Conservation (phyloP, 2,329 filamentous ascomycete species). For the Aspergillus aculeatus region DNA sequence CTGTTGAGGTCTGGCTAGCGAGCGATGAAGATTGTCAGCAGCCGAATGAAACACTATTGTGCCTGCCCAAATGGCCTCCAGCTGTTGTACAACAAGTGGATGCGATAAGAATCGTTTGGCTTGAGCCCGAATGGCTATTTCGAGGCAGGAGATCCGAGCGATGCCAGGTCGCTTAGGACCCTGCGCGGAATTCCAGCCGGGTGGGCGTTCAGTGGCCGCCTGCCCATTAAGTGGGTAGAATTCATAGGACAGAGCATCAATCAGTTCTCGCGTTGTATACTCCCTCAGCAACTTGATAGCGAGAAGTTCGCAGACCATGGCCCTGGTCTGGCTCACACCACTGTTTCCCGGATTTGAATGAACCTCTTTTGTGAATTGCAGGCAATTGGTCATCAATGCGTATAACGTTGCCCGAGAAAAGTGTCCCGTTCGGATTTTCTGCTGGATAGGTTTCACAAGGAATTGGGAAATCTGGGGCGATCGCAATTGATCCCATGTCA, state of each 20-base stretch:
- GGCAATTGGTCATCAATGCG: constrained; percentile 86
- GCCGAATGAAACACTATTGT: constrained; percentile 92
- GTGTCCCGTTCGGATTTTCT: constrained; percentile 78
- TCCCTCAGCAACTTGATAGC: constrained; percentile 88
- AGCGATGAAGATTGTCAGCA: constrained; percentile 78
- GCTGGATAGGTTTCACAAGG: constrained; percentile 90
- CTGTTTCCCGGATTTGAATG: constrained; percentile 79
- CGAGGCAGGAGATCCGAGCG: constrained; percentile 82
- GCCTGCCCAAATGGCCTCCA: constrained; percentile 97
- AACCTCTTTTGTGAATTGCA: constrained; percentile 88
- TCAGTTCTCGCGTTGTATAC: constrained; percentile 82
- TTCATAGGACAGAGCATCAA: constrained; percentile 91
- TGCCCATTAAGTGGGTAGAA: constrained; percentile 89
- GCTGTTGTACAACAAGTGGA: constrained; percentile 84
- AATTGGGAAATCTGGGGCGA: constrained; percentile 97
- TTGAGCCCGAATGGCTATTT: constrained; percentile 88
- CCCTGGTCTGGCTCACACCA: constrained; percentile 78
- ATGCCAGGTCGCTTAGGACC: constrained; percentile 54
- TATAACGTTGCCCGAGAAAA: constrained; percentile 86
- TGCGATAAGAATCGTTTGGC: constrained; percentile 91
- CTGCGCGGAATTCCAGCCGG: constrained; percentile 34
- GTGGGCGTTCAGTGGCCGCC: constrained; percentile 47
- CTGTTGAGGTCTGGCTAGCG: constrained; percentile 41
- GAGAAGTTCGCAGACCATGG: constrained; percentile 84
- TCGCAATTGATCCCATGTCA: constrained; percentile 91